These are phyloP conservation scores for Lasiosphaeria hispida DNA, from an alignment of 495 filamentous ascomycete species.

Conservation along the genomic window DNA sequence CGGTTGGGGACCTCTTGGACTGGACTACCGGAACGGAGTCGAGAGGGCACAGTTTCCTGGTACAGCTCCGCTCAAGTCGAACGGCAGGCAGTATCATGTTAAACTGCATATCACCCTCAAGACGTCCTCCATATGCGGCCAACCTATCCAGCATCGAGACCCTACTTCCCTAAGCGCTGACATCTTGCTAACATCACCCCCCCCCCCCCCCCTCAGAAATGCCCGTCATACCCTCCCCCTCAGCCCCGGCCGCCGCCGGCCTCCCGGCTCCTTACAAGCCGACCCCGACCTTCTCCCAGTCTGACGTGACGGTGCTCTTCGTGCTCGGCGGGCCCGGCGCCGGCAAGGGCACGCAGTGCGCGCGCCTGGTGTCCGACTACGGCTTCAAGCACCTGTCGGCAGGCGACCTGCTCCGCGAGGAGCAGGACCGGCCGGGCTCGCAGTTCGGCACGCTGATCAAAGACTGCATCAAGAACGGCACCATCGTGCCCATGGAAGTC, in stretches of 20 bases:
- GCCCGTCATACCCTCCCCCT: conserved; percentile 23
- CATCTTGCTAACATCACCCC: too few relatives aligned
- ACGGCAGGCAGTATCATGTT: too few relatives aligned
- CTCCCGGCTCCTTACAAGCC: conserved; percentile 49
- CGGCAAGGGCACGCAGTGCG: conserved; percentile 85
- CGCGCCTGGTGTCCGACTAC: conserved; percentile 83
- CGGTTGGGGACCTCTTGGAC: neutral
- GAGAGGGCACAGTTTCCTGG: too few relatives aligned
- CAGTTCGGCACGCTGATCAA: conserved; percentile 90
- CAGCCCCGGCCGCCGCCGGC: conserved; percentile 34
- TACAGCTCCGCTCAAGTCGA: too few relatives aligned
- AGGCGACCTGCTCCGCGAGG: conserved; percentile 88
- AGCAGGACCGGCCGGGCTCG: conserved; percentile 80
- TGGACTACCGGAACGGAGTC: conserved; percentile 1
- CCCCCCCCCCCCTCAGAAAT: conserved; percentile 21
- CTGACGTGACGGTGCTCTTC: conserved; percentile 82
- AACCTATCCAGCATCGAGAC: too few relatives aligned
- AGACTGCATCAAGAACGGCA: conserved; percentile 84
- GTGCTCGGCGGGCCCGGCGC: conserved; percentile 77
- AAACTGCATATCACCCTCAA: too few relatives aligned
- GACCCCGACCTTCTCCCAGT: conserved; percentile 74
- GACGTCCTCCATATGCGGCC: too few relatives aligned
- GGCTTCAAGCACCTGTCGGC: conserved; percentile 90
- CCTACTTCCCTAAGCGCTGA: too few relatives aligned
- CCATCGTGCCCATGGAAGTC: conserved; percentile 97